A percentile compares a stretch with the other conserved stretches of the same genome.
Conservation (phyloP, 371 early-diverging fungal genomes). For the Coemansia sp. region DNA sequence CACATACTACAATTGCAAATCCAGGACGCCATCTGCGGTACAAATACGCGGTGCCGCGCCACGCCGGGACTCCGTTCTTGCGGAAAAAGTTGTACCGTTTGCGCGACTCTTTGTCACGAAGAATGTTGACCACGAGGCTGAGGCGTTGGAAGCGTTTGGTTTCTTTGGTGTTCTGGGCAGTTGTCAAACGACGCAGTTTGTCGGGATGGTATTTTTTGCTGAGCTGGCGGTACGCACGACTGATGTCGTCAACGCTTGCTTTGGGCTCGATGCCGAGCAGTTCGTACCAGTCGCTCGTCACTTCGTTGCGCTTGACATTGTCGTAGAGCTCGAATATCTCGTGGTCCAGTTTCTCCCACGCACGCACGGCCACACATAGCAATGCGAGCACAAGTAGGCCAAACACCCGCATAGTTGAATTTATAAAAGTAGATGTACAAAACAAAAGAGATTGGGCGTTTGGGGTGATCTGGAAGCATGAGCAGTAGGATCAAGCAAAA, state of each 20-base stretch:
- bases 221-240: conserved; percentile 83
- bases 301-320: conserved; percentile 65
- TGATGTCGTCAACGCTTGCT: conserved; percentile 75
- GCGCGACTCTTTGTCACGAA: conserved; percentile 65
- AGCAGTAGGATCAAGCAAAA: neutral
- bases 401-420: neutral
- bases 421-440: neutral
- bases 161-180: conserved; percentile 53
- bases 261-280: conserved; percentile 63
- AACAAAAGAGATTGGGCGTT: neutral
- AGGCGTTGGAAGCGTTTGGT: conserved; percentile 65
- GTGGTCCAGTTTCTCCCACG: conserved; percentile 63
- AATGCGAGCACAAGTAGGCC: conserved; percentile 6
- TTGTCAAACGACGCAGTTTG: conserved; percentile 59
- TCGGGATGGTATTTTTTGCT: conserved; percentile 92
- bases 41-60: conserved; percentile 83
- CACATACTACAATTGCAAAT: conserved; percentile 59
- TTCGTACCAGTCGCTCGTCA: conserved; percentile 65
- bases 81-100: conserved; percentile 82
- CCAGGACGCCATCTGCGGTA: conserved; percentile 80
- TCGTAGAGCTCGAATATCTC: conserved; percentile 86
- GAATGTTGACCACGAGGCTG: conserved; percentile 66
- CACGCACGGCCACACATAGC: conserved; percentile 4
- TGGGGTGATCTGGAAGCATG: neutral
- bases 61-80: conserved; percentile 85